Evolutionary conservation across 2,329 filamentous ascomycete species (phyloP), one percentile per base, ranked within the genome.

Genomic region (Cladosporium oxysporum): DNA sequence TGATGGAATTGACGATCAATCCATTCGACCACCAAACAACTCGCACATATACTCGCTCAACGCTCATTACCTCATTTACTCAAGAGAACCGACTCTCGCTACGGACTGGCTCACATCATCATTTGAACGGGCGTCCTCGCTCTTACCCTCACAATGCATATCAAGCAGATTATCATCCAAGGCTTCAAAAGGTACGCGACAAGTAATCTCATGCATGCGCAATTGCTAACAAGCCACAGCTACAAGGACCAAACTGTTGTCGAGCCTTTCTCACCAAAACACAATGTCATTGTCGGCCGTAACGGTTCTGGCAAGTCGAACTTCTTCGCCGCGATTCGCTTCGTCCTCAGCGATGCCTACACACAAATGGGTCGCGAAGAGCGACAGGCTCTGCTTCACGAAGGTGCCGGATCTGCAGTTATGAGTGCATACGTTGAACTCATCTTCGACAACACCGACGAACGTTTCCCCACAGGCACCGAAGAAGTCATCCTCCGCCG

Each of bases 371-470:
- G 91, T 70, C 91, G 94, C 73, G 95, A 99, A 78, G 94, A 99
- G 83, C 92, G 95, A 68, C 93, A 96, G 79, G 93, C 92, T 33
- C 87, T 99, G 41, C 86, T 99, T n/a, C 95, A 99, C 78, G 96
- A 99, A 84, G 96, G 96, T 49, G 96, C 95, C 4, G 96, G 95
- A 41, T 97, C 94, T 3, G 95, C 95, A 18, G 94, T 99, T 74
- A 97, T 97, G 92, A 97, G 93, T 58, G 96, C 95, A n/a, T 99
- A 98, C 74, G 96, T 99, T 67, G 95, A 99, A 80, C 92, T 99
- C 74, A 96, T 97, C 71, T 99, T 99, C 79, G 95, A 99, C 84
- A 99, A 99, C 77, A 91, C 87, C 73, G 94, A 99, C 77, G 92
- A 96, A 73, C 91, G 95, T 73, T 98, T 99, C 75, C 93, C 93